These are phyloP conservation scores for Chalaropsis ovoidea DNA, from an alignment of 2,329 filamentous ascomycete species.

Conservation along the genomic window DNA sequence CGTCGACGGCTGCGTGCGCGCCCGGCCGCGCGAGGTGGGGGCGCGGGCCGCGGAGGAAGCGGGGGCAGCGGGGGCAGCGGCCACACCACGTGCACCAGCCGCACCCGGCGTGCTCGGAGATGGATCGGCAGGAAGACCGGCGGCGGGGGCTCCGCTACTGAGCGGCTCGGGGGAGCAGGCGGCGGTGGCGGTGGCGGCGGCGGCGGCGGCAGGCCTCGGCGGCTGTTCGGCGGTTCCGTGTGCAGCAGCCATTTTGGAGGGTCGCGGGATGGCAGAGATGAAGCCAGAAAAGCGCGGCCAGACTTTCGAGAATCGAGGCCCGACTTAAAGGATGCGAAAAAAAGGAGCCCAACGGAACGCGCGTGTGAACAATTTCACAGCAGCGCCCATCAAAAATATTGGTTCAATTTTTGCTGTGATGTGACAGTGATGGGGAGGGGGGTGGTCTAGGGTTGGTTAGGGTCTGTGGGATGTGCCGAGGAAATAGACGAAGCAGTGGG, in stretches of 20 bases:
- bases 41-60: conserved; percentile 1
- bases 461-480: background rate
- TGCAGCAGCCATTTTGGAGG: background rate
- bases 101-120: too few species aligned
- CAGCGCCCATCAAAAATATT: too few species aligned
- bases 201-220: too few species aligned
- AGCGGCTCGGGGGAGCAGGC: background rate
- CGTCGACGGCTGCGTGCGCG: conserved; percentile 17
- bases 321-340: too few species aligned
- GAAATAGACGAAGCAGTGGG: too few species aligned
- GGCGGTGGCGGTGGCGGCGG: too few species aligned
- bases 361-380: too few species aligned
- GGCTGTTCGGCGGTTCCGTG: background rate
- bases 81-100: too few species aligned
- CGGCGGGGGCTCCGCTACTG: background rate
- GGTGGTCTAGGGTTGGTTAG: background rate
- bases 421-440: background rate
- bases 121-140: too few species aligned
- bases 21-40: conserved; percentile 16
- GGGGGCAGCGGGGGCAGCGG: background rate
- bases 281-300: background rate
- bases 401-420: too few species aligned
- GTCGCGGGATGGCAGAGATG: background rate
- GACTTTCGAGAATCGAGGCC: background rate
- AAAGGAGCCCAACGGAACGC: too few species aligned